Evolutionary conservation across 1,284 basidiomycete genomes (phyloP).

Genomic region (Apiotrichum gracile): DNA sequence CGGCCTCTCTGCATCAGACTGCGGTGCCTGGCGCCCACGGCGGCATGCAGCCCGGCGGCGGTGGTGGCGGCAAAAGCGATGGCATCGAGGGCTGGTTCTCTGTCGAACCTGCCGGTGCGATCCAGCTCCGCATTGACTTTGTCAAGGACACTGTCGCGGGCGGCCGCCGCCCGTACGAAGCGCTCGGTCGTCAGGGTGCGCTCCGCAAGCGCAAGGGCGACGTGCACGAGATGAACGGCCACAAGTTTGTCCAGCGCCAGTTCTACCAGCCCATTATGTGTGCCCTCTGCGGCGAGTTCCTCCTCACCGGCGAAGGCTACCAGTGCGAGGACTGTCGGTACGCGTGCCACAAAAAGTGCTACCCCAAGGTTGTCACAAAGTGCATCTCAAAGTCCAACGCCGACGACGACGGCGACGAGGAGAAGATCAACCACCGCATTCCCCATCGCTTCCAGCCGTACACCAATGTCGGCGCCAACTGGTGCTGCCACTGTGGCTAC

Average conservation of each 20-base stretch:
- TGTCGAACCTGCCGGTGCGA: slow-evolving; percentile 94
- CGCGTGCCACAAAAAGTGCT: slow-evolving; percentile 98
- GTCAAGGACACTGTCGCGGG: slow-evolving; percentile 90
- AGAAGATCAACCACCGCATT: slow-evolving; percentile 99
- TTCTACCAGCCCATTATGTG: slow-evolving; percentile 99
- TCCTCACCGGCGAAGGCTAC: slow-evolving; percentile 94
- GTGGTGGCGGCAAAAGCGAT: slow-evolving; percentile 51
- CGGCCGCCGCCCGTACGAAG: slow-evolving; percentile 84
- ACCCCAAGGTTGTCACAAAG: slow-evolving; percentile 98
- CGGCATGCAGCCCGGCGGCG: slow-evolving; percentile 8
- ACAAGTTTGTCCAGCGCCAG: slow-evolving; percentile 94
- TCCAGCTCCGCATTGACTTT: slow-evolving; percentile 80
- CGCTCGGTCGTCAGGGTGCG: slow-evolving; percentile 94
- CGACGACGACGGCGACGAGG: slow-evolving; percentile 88
- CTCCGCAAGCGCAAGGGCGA: slow-evolving; percentile 97
- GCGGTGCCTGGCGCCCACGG: slow-evolving; percentile 2
- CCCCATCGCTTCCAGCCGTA: slow-evolving; percentile 97
- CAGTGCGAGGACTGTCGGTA: slow-evolving; percentile 99
- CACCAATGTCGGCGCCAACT: slow-evolving; percentile 95
- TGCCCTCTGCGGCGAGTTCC: slow-evolving; percentile 94
- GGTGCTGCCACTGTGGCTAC: slow-evolving; percentile 99
- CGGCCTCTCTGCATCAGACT: slow-evolving; percentile 29
- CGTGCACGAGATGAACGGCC: slow-evolving; percentile 98
- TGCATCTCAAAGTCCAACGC: slow-evolving; percentile 96
- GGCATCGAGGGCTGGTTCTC: slow-evolving; percentile 97